Base-by-base conservation (phyloP, 2,329 filamentous ascomycete species). In the Lecanicillium sp. region DNA sequence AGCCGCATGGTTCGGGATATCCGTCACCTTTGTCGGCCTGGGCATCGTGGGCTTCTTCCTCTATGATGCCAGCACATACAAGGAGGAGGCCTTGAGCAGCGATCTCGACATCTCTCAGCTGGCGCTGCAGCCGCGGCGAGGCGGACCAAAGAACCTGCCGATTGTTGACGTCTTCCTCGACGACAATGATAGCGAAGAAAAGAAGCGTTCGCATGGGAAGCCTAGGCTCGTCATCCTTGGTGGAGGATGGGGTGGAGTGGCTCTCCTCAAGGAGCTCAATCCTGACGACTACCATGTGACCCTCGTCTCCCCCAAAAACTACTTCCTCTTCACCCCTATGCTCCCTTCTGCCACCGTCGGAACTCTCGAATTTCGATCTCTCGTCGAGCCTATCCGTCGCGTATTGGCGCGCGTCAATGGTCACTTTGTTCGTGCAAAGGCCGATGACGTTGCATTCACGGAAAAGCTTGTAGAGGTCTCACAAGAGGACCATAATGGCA, bases 311-410 rank as follows among this genome's bases (percentile, higher is more conserved):
- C 90, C 92, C 0, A 84, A 84, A 27, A 96, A 96, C 54, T 95
- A 96, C 65, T 98, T 98, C 64, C 67, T 98, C 22, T 98, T 98
- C 61, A 98, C 92, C 2, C 92, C 92, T 1, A 96, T 98, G 89
- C 71, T 98, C 31, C 92, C 92, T 2, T 95, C 88, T 25, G 94
- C 92, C 7, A 98, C 94, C 0, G 92, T 98, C 5, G 94, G 94
- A 11, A 98, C 92, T 0, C 69, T 98, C 22, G 90, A 95, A 55
- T 68, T 96, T 52, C 75, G 90, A 47, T 95, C 88, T 35, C 69
- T 98, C 42, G 87, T 95, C 29, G 92, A 98, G 60, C 92, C 92
- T 0, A 85, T 98, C 44, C 78, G 92, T 45, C 78, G 85, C 34
- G 92, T 98, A 49, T 68, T 96, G 15, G 67, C 75, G 38, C 73